A percentile compares a stretch with the other conserved stretches of the same genome.
Evolutionary conservation across 225 moss, liverwort and hornwort species (phyloP).

Genomic region (Anthoceros angustus): DNA sequence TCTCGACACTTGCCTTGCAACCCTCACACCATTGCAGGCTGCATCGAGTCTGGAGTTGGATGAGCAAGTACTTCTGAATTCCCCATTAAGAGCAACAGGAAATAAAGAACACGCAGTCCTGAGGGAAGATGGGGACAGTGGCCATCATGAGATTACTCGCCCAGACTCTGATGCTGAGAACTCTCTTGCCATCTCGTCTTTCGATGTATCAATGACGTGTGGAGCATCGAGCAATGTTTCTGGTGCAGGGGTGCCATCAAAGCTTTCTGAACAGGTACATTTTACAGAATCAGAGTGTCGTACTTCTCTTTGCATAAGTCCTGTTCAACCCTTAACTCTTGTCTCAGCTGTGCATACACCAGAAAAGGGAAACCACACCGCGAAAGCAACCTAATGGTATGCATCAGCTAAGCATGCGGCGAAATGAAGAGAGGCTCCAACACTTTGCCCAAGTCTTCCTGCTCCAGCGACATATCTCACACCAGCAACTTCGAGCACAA

Average conservation of each 20-base stretch:
- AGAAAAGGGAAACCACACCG: not conserved
- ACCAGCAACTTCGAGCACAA: constrained; percentile 62
- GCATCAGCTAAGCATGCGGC: constrained; percentile 16
- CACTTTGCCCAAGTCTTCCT: constrained; percentile 70
- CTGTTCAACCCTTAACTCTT: not conserved
- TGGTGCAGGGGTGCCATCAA: too few relatives aligned
- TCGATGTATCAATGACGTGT: too few relatives aligned
- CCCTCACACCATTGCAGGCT: constrained; percentile 26
- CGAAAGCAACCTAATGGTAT: constrained; percentile 14
- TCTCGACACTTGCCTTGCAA: constrained; percentile 43
- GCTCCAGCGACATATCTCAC: constrained; percentile 45
- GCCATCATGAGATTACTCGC: too few relatives aligned
- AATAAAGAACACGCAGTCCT: not conserved
- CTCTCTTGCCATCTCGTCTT: too few relatives aligned
- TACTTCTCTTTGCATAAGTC: too few relatives aligned
- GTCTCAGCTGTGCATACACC: not conserved
- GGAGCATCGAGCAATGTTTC: too few relatives aligned
- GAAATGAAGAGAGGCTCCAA: constrained; percentile 41
- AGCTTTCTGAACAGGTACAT: too few relatives aligned
- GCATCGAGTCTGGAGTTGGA: constrained; percentile 16
- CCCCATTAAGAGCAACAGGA: not conserved
- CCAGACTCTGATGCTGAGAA: too few relatives aligned
- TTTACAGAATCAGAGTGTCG: too few relatives aligned
- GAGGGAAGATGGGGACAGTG: too few relatives aligned
- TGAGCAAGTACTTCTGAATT: not conserved